Percentiles rank a stretch among this genome's conserved stretches.
Conservation (phyloP, 2,329 filamentous ascomycete species). For the Colletotrichum melonis region DNA sequence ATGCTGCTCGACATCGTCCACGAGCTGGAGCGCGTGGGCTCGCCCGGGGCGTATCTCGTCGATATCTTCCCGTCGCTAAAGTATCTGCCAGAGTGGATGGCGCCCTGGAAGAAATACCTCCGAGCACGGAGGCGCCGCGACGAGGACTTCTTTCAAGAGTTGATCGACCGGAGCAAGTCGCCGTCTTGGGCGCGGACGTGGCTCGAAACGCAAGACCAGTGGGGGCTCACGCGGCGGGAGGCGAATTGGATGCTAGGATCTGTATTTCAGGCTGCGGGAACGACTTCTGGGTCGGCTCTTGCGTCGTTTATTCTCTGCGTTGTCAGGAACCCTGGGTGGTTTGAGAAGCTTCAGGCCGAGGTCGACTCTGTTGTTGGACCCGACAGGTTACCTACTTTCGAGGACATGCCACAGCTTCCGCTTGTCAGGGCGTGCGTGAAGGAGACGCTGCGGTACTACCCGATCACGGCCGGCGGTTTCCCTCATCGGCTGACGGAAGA, state of each 20-base stretch:
- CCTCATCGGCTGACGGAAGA: constrained; percentile 62
- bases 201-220: constrained; percentile 9
- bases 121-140: constrained; percentile 33
- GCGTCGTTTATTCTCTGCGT: constrained; percentile 43
- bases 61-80: constrained; percentile 46
- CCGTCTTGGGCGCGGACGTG: constrained; percentile 26
- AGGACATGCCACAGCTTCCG: constrained; percentile 50
- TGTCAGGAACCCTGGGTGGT: constrained; percentile 46
- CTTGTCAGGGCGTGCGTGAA: constrained; percentile 51
- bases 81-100: constrained; percentile 42
- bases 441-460: constrained; percentile 62
- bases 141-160: constrained; percentile 24
- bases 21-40: constrained; percentile 48
- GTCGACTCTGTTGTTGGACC: constrained; percentile 50
- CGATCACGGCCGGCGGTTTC: constrained; percentile 55
- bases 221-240: constrained; percentile 40
- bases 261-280: constrained; percentile 50
- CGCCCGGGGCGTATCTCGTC: constrained; percentile 43
- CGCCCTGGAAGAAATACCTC: constrained; percentile 38
- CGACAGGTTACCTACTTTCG: constrained; percentile 47
- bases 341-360: constrained; percentile 50
- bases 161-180: constrained; percentile 22
- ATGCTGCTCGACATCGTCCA: constrained; percentile 47
- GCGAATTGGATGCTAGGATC: constrained; percentile 44
- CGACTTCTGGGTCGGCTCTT: constrained; percentile 47